Conservation (phyloP, 1,284 basidiomycete genomes). For the Sanghuangporus baumii region DNA sequence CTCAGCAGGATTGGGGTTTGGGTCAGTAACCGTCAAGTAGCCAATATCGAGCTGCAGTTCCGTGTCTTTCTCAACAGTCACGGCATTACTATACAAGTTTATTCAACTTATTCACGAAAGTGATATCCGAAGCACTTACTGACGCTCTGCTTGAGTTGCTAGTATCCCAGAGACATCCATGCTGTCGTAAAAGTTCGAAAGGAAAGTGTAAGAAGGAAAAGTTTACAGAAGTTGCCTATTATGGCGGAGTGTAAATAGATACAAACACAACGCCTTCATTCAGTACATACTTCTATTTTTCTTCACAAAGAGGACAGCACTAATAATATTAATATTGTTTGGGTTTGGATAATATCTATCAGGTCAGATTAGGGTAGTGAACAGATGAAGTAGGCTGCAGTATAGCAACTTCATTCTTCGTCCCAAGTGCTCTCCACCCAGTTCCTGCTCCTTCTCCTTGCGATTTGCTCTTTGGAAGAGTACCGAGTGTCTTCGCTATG, state of each 20-base stretch:
- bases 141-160: constrained; percentile 60
- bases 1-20: constrained; percentile 78
- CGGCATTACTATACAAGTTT: constrained; percentile 46
- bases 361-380: too few relatives aligned
- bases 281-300: background rate
- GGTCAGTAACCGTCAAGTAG: constrained; percentile 82
- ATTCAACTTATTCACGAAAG: background rate
- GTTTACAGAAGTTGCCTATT: background rate
- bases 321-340: too few relatives aligned
- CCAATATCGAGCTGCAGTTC: constrained; percentile 82
- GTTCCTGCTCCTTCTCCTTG: constrained; percentile 63
- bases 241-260: background rate
- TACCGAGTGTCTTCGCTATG: constrained; percentile 72
- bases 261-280: background rate
- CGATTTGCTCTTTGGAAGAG: constrained; percentile 53
- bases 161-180: constrained; percentile 83
- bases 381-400: background rate
- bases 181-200: background rate
- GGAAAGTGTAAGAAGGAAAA: background rate
- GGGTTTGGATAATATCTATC: too few relatives aligned
- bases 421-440: constrained; percentile 73
- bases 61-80: constrained; percentile 71
- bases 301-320: background rate
- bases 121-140: constrained; percentile 32
- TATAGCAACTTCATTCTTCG: constrained; percentile 35